Base-by-base conservation (phyloP, 208 protist species). In the Leishmania arabica region DNA sequence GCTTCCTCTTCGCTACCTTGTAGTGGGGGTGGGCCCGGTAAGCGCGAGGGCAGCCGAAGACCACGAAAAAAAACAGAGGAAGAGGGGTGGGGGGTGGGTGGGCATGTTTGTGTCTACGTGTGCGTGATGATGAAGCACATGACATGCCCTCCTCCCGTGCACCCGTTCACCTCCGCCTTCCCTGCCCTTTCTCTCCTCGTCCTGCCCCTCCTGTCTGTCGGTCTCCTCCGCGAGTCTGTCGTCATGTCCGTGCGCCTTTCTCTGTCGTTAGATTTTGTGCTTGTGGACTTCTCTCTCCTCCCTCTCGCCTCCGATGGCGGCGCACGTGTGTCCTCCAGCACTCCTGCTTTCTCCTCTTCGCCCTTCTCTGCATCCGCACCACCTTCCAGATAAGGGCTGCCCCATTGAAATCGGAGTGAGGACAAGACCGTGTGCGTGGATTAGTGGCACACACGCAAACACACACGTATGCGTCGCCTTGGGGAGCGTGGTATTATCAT, bases 1-100 rank as follows among this genome's bases (percentile, higher is more conserved):
- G 80, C 21, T 80, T 89, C n/a, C 70, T 90, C 24, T 89, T 81
- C 64, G 77, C 81, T 11, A 40, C 78, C 24, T 80, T 79, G 17
- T 78, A 86, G 74, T 64, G 34, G 5, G 19, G 6, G 65, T 47
- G 65, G 1, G 40, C 1, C 6, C 17, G 37, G 66, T 42, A 49
- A 37, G 19, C 37, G 8, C 66, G 58, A 64, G 21, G 13, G 58
- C 58, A 64, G 58, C 58, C 24, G 58, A 8, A 34, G 58, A 54
- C 51, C 27, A 15, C 7, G 9, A 31, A 31, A 37, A 31, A 37
- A 9, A 64, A 0, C 58, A 64, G 27, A 17, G 27, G 9, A 27
- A 1, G 27, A 8, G 27, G 56, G n/a, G 56, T 34, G 34, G 27
- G 2, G 56, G 11, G 56, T 5, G 56, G 27, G 27, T 9, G 58